Base-by-base conservation (phyloP, 2,329 filamentous ascomycete genomes). In the Microascus cirrosus region DNA sequence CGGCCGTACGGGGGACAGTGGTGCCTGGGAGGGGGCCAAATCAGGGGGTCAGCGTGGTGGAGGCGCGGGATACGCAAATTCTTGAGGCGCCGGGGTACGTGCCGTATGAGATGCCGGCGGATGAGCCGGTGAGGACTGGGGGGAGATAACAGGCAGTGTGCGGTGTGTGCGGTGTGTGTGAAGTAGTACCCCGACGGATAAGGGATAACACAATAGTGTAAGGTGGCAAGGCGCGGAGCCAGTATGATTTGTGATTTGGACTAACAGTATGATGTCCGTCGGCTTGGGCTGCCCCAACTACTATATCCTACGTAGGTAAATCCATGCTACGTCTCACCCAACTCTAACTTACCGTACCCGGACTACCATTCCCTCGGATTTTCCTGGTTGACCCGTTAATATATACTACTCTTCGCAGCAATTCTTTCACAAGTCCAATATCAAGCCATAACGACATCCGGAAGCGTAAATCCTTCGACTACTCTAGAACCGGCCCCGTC, bases 31-130 rank as follows among this genome's bases (percentile, higher is more conserved):
- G 35, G 39, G 24, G 36, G 36, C 2, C 36, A 18, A 18, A 39
- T 39, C 36, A 39, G 15, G 12, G 36, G 36, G 18, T 13, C 18
- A 12, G 48, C 5, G 42, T 50, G 42, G 13, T 20, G 15, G 55
- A 51, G 42, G 39, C 39, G 25, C 42, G 50, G 24, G 42, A 36
- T 25, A 28, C 32, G 18, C 55, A 28, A 10, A 24, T 56, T 35
- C n/a, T 35, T 24, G 55, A 56, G 11, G 42, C 55, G 24, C 55
- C 39, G 11, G 25, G 42, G 24, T 11, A 34, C 7, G 34, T 56
- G 28, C 39, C 55, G 15, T 56, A 56, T 20, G 55, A 56, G 55
- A 56, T 56, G 55, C 24, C 42, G 55, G 42, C 25, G 34, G 42
- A 56, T 20, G 42, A 48, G 39, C 7, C 12, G 5, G 12, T 11